A percentile compares a stretch with the other conserved stretches of the same genome.
Evolutionary conservation across 139 green algal genomes (phyloP).

Genomic region (Chlorella sp.): DNA sequence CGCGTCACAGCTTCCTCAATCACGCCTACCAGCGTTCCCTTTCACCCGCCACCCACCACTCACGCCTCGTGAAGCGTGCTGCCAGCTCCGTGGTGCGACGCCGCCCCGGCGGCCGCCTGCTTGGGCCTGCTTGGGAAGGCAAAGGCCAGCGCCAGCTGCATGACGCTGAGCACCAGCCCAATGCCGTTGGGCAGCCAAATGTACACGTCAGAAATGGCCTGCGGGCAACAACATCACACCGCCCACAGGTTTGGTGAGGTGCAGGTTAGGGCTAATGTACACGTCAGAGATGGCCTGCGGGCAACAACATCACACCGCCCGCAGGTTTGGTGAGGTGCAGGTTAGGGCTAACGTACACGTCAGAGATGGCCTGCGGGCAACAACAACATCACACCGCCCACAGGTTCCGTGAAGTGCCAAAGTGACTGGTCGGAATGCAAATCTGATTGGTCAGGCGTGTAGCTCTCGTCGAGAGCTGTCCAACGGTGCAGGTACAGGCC

Average conservation of each 20-base stretch:
- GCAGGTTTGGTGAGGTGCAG: background rate
- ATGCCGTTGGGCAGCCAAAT: constrained; percentile 12
- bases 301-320: background rate
- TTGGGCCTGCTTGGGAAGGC: background rate
- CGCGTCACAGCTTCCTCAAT: too few relatives aligned
- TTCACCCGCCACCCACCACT: too few relatives aligned
- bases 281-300: constrained; percentile 5
- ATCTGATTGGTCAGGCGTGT: too few relatives aligned
- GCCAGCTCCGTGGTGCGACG: background rate
- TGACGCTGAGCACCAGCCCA: background rate
- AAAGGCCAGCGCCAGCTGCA: background rate
- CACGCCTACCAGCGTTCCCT: too few relatives aligned
- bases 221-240: background rate
- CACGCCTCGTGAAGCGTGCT: background rate
- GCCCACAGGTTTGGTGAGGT: background rate
- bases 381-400: background rate
- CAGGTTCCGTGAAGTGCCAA: background rate
- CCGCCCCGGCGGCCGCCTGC: background rate
- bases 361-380: background rate
- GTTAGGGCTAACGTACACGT: constrained; percentile 19
- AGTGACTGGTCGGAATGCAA: too few relatives aligned
- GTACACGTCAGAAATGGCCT: constrained; percentile 9
- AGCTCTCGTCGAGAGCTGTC: too few relatives aligned
- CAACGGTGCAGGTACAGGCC: too few relatives aligned
- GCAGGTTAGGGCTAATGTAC: too few relatives aligned